These are phyloP conservation scores for Ogataea hybrid DNA, from an alignment of 1,139 yeast species.

Conservation along the genomic window DNA sequence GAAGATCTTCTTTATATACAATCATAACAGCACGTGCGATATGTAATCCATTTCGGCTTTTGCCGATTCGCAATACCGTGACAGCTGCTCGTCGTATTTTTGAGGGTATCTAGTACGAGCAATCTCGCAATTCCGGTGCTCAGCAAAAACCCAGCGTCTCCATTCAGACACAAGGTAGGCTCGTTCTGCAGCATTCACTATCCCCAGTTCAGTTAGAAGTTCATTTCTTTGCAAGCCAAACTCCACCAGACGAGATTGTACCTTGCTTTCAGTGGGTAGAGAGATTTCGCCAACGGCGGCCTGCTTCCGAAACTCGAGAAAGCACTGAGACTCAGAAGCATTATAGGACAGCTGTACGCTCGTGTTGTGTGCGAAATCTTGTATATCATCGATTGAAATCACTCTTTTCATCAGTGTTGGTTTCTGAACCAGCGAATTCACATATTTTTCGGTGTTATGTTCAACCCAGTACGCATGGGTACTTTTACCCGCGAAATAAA, in stretches of 20 bases:
- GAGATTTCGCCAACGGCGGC: conserved; percentile 35
- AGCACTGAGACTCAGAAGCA: conserved; percentile 35
- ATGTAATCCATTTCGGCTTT: conserved; percentile 32
- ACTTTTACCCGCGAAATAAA: conserved; percentile 52
- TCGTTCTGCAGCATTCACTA: conserved; percentile 67
- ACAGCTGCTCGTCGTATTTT: conserved; percentile 12
- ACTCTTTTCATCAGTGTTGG: conserved; percentile 59
- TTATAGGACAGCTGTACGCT: conserved; percentile 23
- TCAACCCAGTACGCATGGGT: conserved; percentile 66
- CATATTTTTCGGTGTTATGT: conserved; percentile 47
- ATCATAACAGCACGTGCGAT: conserved; percentile 6
- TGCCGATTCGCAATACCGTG: conserved; percentile 25
- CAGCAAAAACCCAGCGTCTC: conserved; percentile 70
- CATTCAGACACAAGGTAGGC: conserved; percentile 70
- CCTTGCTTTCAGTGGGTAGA: not conserved
- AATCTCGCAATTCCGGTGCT: conserved; percentile 53
- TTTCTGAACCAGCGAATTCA: conserved; percentile 40
- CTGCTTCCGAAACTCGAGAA: conserved; percentile 19
- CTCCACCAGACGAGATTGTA: conserved; percentile 45
- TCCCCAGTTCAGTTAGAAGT: conserved; percentile 65
- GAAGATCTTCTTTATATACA: conserved; percentile 13
- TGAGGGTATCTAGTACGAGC: conserved; percentile 26
- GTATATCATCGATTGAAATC: conserved; percentile 61
- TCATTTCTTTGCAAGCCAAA: conserved; percentile 75
- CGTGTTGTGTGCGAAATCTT: conserved; percentile 38